Percentiles rank a stretch among this genome's conserved stretches.
phyloP scores from a whole-genome alignment of 768 basidiomycete species.

The Podaxis carcinomalis region DNA sequence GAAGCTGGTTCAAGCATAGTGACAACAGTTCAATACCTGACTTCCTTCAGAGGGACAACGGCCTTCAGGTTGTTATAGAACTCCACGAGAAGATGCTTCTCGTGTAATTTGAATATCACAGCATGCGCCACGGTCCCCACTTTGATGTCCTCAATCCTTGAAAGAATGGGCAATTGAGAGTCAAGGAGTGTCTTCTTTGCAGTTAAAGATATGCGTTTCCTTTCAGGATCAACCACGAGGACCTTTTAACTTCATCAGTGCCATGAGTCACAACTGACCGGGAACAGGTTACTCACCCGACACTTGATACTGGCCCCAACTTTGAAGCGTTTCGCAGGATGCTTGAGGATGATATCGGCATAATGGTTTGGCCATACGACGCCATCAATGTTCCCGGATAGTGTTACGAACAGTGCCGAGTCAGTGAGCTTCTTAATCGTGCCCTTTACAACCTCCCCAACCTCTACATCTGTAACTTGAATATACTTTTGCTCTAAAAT shows the following conservation, averaged over 20 bases:
- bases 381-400: slow-evolving; percentile 86
- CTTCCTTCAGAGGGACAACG: slow-evolving; percentile 74
- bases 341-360: slow-evolving; percentile 91
- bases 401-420: slow-evolving; percentile 76
- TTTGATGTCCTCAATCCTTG: slow-evolving; percentile 61
- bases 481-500: slow-evolving; percentile 85
- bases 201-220: slow-evolving; percentile 80
- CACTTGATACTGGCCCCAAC: slow-evolving; percentile 79
- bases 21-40: slow-evolving; percentile 46
- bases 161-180: slow-evolving; percentile 68
- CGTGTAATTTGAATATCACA: slow-evolving; percentile 77
- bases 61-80: slow-evolving; percentile 90
- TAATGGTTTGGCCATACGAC: slow-evolving; percentile 94
- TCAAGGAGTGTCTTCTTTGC: slow-evolving; percentile 89
- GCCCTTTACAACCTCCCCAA: slow-evolving; percentile 85
- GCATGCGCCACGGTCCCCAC: slow-evolving; percentile 74
- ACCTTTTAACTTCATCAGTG: slow-evolving; percentile 42
- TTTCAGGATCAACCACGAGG: slow-evolving; percentile 74
- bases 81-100: slow-evolving; percentile 80
- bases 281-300: slow-evolving; percentile 46
- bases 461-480: slow-evolving; percentile 73
- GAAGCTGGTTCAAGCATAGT: not conserved
- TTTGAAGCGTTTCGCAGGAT: slow-evolving; percentile 90
- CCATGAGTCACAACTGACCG: not conserved
- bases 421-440: slow-evolving; percentile 84